Evolutionary conservation across 1,284 basidiomycete species (phyloP), one percentile per base, ranked within the genome.

Genomic region (Exsudoporus floridanus): DNA sequence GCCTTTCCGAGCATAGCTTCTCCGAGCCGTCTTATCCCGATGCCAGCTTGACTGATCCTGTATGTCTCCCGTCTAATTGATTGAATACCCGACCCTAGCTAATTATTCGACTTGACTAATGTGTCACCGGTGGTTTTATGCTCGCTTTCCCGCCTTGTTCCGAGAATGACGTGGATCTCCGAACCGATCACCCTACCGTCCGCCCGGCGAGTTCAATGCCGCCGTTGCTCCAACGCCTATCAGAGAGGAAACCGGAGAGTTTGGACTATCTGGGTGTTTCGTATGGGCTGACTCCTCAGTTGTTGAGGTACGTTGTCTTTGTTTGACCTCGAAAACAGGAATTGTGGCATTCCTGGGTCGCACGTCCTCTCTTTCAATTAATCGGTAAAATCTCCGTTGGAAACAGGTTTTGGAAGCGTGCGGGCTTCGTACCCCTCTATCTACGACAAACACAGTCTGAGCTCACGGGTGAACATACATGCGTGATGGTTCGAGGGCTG

Each of bases 231-330:
- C 93, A 96, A 66, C 85, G 94, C 4, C 79, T 99, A 7, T 87
- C 90, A 1, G 95, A 98, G 70, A 83, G 89, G 35, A 90, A 89
- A 70, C 96, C 97, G 0, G 95, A 98, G 66, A 78, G 75, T 40
- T 77, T 99, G 31, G 96, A 99, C 72, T 99, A 97, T 71, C 78
- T 99, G 7, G 96, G 97, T 41, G 96, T 98, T 1, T 96, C 93
- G 27, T 99, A 97, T 69, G 97, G 97, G 10, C 77, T 99, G 44
- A 98, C 96, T 0, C 82, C 92, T 3, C 86, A 85, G 61, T 78
- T 99, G 1, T 81, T 99, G 49, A 79, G 92, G 79, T 86, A 53
- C 16, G 71, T 59, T 13, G 19, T 18, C 27, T 14, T 3, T 39
- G 4, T 34, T n/a, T 41, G 25, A 19, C 10, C 1, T 21, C 7